These are phyloP conservation scores for Ophiostoma tasmaniense DNA, from an alignment of 2,329 filamentous ascomycete species.

Conservation along the genomic window DNA sequence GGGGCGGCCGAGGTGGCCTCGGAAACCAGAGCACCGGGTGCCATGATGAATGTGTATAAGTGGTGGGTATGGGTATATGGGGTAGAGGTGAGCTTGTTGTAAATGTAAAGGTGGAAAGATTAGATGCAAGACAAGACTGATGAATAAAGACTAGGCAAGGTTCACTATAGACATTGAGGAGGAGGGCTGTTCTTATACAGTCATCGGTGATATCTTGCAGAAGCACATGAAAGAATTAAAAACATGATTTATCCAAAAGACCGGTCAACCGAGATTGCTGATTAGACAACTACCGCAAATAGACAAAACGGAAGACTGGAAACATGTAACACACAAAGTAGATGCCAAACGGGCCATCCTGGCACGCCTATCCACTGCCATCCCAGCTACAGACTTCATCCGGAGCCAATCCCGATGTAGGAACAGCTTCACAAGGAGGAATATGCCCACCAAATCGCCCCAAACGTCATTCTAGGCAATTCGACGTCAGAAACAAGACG, in stretches of 20 bases:
- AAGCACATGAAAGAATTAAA: background rate
- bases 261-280: background rate
- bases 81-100: background rate
- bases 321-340: background rate
- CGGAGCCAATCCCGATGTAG: background rate
- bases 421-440: background rate
- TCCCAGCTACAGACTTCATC: background rate
- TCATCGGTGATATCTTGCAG: background rate
- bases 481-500: constrained; percentile 4
- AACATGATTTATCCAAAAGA: background rate
- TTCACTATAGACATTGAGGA: background rate
- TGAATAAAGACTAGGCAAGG: background rate
- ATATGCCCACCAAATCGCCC: background rate
- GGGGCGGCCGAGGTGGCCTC: constrained; percentile 9
- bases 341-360: background rate
- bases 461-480: background rate
- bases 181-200: background rate
- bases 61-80: background rate
- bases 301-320: background rate
- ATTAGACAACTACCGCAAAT: background rate
- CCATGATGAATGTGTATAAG: constrained; percentile 17
- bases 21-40: constrained; percentile 19
- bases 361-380: background rate
- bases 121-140: background rate
- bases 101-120: background rate